Percentiles rank a stretch among this genome's conserved stretches.
These are phyloP conservation scores for Thinopyrum elongatum DNA, from an alignment of 176 grass and related monocot genomes.

Conservation along the genomic window DNA sequence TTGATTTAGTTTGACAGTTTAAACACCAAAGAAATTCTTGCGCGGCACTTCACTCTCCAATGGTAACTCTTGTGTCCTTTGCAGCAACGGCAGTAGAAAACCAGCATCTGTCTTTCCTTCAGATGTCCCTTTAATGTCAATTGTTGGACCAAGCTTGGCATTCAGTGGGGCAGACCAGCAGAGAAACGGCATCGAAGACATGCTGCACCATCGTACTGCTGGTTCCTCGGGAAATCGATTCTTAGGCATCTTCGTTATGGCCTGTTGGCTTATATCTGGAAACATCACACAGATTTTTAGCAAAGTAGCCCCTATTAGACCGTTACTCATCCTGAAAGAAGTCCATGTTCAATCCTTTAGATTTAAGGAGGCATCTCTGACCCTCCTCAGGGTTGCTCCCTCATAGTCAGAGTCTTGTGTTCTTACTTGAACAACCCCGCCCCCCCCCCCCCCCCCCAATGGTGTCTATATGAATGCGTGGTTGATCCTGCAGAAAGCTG, in stretches of 20 bases:
- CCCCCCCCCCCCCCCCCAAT: neutral
- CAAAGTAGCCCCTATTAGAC: neutral
- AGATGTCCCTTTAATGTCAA: neutral
- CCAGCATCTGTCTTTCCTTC: neutral
- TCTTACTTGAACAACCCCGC: neutral
- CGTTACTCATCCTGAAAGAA: neutral
- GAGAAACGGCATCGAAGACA: neutral
- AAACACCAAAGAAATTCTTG: neutral
- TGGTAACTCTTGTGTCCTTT: neutral
- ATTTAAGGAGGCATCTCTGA: conserved; percentile 1
- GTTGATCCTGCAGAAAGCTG: neutral
- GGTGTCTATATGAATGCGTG: neutral
- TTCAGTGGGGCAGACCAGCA: neutral
- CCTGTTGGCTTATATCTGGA: neutral
- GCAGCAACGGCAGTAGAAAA: neutral
- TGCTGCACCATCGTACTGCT: neutral
- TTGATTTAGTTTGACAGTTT: neutral
- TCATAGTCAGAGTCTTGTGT: neutral
- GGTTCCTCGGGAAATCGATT: neutral
- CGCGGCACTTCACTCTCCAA: neutral
- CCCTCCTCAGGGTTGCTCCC: neutral
- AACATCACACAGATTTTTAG: neutral
- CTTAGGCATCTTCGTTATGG: neutral
- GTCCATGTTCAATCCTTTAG: neutral
- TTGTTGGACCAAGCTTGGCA: neutral